Conservation (phyloP, 2,329 filamentous ascomycete species). For the Nemania sp. region DNA sequence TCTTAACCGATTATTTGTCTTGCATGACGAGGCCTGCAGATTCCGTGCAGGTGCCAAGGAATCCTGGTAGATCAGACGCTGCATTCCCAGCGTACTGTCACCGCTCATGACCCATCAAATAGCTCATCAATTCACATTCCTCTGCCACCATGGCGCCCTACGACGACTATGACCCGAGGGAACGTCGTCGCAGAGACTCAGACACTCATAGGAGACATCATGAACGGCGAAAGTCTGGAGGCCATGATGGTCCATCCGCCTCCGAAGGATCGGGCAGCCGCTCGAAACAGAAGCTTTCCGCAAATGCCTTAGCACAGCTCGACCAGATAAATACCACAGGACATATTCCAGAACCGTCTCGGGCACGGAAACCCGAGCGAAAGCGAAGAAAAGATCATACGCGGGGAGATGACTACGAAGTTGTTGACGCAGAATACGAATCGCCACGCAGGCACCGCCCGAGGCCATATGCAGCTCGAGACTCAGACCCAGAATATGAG, state of each 20-base stretch:
- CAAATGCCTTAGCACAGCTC: constrained; percentile 66
- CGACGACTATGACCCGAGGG: constrained; percentile 32
- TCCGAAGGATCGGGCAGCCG: constrained; percentile 41
- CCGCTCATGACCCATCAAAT: constrained; percentile 5
- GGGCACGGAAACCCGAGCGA: constrained; percentile 46
- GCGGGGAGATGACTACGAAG: constrained; percentile 32
- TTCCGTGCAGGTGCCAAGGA: constrained; percentile 22
- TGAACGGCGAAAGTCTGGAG: constrained; percentile 42
- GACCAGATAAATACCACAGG: constrained; percentile 60
- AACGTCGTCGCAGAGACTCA: constrained; percentile 34
- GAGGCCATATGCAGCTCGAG: constrained; percentile 21
- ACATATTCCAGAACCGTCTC: constrained; percentile 40
- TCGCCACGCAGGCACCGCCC: constrained; percentile 31
- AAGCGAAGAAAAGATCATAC: constrained; percentile 42
- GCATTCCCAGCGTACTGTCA: constrained; percentile 3
- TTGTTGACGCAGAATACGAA: constrained; percentile 39
- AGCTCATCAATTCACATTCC: constrained; percentile 10
- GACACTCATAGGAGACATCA: constrained; percentile 41
- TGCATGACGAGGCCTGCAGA: constrained; percentile 21
- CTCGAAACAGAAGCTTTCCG: constrained; percentile 43
- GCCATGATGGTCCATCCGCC: constrained; percentile 37
- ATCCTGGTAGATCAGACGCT: constrained; percentile 28
- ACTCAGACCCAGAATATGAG: constrained; percentile 32
- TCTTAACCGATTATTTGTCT: constrained; percentile 1
- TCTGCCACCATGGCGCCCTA: constrained; percentile 39